These are phyloP conservation scores for Dryadomyces sulphureus DNA, from an alignment of 2,329 filamentous ascomycete genomes.

Conservation along the genomic window DNA sequence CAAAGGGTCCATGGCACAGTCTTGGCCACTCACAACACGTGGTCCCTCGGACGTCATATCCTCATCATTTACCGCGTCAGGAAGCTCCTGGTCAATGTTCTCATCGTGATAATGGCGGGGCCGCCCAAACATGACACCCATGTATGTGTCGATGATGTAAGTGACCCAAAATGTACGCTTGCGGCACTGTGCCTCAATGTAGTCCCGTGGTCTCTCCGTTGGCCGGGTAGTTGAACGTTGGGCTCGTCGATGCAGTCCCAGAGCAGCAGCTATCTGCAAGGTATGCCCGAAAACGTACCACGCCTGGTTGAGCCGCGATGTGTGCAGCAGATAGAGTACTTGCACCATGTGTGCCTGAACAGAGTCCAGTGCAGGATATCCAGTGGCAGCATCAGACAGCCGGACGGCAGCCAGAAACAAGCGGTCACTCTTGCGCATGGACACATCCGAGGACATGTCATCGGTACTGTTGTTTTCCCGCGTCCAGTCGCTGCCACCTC, in stretches of 20 bases:
- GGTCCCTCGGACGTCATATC: slow-evolving; percentile 32
- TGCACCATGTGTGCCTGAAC: slow-evolving; percentile 26
- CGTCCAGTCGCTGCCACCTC: background rate
- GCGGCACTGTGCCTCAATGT: slow-evolving; percentile 33
- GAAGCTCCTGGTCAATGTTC: slow-evolving; percentile 48
- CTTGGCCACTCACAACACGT: slow-evolving; percentile 14
- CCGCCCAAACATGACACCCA: slow-evolving; percentile 47
- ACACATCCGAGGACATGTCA: background rate
- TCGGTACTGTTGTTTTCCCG: background rate
- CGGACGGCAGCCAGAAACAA: slow-evolving; percentile 22
- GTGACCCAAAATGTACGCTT: slow-evolving; percentile 47
- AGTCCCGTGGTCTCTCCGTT: slow-evolving; percentile 17
- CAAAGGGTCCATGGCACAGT: slow-evolving; percentile 34
- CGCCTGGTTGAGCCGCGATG: slow-evolving; percentile 30
- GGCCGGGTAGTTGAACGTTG: slow-evolving; percentile 9
- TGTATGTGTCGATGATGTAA: slow-evolving; percentile 47
- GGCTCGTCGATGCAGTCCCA: slow-evolving; percentile 24
- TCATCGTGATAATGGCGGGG: slow-evolving; percentile 47
- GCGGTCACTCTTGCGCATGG: slow-evolving; percentile 13
- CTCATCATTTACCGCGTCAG: slow-evolving; percentile 39
- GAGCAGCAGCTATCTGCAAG: slow-evolving; percentile 21
- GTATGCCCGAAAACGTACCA: slow-evolving; percentile 30
- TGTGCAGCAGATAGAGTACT: slow-evolving; percentile 27
- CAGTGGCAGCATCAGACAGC: slow-evolving; percentile 23
- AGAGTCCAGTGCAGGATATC: slow-evolving; percentile 22